Conservation (phyloP, 805 yeast species). For the Dipodascus geniculatus region DNA sequence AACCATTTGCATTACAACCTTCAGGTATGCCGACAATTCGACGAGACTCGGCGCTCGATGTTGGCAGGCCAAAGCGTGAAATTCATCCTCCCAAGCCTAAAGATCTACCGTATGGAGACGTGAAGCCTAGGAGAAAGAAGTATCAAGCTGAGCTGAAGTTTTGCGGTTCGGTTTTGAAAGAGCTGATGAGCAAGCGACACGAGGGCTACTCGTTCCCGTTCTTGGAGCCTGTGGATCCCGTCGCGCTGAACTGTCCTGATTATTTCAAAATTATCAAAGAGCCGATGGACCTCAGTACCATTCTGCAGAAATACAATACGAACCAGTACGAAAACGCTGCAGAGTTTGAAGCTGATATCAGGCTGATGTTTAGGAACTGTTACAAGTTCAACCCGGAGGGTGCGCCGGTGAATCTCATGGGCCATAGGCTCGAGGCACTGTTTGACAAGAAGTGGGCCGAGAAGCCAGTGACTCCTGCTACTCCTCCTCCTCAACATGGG, state of each 20-base stretch:
- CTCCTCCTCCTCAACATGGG: conserved; percentile 36
- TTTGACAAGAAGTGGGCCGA: conserved; percentile 85
- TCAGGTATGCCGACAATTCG: conserved; percentile 53
- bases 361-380: conserved; percentile 79
- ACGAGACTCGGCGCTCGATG: conserved; percentile 61
- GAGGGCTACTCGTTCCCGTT: conserved; percentile 83
- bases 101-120: conserved; percentile 77
- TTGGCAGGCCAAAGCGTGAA: conserved; percentile 80
- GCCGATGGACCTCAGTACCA: conserved; percentile 92
- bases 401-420: conserved; percentile 93
- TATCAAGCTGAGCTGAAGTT: conserved; percentile 80
- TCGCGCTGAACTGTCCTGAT: conserved; percentile 84
- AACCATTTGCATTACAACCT: conserved; percentile 25
- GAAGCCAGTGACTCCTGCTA: conserved; percentile 58
- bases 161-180: conserved; percentile 73
- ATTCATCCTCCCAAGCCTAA: conserved; percentile 94
- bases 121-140: conserved; percentile 84
- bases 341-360: conserved; percentile 73
- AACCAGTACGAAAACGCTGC: conserved; percentile 84
- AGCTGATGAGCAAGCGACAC: conserved; percentile 71
- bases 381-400: conserved; percentile 92
- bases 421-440: conserved; percentile 76
- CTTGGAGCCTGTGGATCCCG: conserved; percentile 88
- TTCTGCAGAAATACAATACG: conserved; percentile 66
- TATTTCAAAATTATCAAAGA: conserved; percentile 75